Percentiles rank a stretch among this genome's conserved stretches.
Evolutionary conservation across 345 rosid genomes (phyloP).

Genomic region (Acer negundo): DNA sequence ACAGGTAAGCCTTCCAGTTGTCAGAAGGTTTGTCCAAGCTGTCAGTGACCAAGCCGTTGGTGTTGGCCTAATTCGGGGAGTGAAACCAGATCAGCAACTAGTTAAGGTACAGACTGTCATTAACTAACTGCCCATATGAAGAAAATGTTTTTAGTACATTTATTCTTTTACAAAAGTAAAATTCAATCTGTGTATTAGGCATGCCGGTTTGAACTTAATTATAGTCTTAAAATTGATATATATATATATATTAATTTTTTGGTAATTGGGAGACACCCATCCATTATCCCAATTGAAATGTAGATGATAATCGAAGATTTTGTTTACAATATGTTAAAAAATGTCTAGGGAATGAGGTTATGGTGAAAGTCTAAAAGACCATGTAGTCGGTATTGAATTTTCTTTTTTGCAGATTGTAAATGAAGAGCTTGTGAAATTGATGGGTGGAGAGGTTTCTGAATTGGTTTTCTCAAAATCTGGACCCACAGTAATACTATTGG

Average conservation of each 20-base stretch:
- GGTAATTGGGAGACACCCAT: neutral
- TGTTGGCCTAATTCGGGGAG: constrained; percentile 79
- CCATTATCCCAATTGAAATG: neutral
- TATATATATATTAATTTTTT: neutral
- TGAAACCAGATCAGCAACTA: constrained; percentile 93
- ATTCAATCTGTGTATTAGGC: neutral
- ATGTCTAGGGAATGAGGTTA: neutral
- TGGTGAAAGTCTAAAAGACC: neutral
- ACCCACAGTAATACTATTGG: constrained; percentile 86
- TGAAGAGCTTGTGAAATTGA: constrained; percentile 89
- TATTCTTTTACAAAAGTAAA: neutral
- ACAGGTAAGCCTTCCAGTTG: constrained; percentile 98
- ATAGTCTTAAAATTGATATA: neutral
- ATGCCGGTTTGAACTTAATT: neutral
- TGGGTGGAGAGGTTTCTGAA: constrained; percentile 99
- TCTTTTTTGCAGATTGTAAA: constrained; percentile 61
- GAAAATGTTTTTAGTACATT: constrained; percentile 1
- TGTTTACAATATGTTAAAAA: neutral
- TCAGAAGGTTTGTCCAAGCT: constrained; percentile 89
- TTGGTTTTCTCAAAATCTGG: constrained; percentile 77
- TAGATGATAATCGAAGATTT: neutral
- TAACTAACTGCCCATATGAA: neutral
- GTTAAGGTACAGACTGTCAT: constrained; percentile 68
- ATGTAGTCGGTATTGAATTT: constrained; percentile 4
- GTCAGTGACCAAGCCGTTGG: constrained; percentile 94